Conservation (phyloP, 1,284 basidiomycete species). For the Anthracocystis setariae region DNA sequence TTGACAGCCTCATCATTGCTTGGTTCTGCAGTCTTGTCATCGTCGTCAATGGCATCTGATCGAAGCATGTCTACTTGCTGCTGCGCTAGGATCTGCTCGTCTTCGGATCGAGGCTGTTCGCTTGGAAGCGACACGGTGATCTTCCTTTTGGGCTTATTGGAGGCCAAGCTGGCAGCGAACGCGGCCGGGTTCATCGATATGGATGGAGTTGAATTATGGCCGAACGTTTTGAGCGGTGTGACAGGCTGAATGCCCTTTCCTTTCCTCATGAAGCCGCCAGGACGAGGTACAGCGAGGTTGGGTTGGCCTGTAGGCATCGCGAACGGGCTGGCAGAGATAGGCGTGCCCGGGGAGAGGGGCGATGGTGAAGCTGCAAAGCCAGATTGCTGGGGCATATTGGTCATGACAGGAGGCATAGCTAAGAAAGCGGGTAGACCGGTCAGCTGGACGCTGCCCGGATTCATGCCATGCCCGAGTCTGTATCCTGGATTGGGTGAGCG, state of each 20-base stretch:
- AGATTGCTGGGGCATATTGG: conserved; percentile 11
- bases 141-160: conserved; percentile 39
- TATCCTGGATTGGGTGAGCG: conserved; percentile 24
- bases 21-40: neutral
- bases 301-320: conserved; percentile 14
- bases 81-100: conserved; percentile 20
- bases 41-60: neutral
- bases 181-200: conserved; percentile 58
- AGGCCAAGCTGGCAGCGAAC: conserved; percentile 46
- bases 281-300: conserved; percentile 6
- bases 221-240: conserved; percentile 56
- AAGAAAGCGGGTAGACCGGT: conserved; percentile 41
- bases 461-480: conserved; percentile 27
- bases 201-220: conserved; percentile 62
- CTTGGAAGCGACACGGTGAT: conserved; percentile 42
- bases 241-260: conserved; percentile 34
- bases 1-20: conserved; percentile 8
- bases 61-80: neutral
- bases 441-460: conserved; percentile 40
- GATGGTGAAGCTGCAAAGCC: conserved; percentile 32
- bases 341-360: conserved; percentile 24
- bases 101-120: conserved; percentile 28
- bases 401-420: conserved; percentile 22
- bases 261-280: conserved; percentile 17
- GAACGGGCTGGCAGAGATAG: conserved; percentile 20